Conservation (phyloP, 2,329 filamentous ascomycete genomes). For the Trichoderma brevicompactum region DNA sequence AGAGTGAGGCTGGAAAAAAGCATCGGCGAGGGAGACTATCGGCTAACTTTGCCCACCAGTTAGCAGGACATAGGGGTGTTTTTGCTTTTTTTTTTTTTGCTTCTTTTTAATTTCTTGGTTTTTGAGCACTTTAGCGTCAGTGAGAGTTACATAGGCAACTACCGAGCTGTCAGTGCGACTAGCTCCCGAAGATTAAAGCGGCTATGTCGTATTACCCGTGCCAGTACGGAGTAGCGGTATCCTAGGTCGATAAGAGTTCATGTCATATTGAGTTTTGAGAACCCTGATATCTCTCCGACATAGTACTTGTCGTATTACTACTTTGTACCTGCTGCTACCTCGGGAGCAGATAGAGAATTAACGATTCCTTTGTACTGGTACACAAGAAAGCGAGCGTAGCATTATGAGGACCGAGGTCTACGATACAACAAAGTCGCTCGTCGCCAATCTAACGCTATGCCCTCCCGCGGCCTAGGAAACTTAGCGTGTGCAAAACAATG, state of each 20-base stretch:
- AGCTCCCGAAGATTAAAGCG: not conserved
- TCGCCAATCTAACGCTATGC: constrained; percentile 16
- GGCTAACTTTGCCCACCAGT: not conserved
- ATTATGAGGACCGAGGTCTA: not conserved
- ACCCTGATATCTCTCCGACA: no score
- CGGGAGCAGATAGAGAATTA: no score
- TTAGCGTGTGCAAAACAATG: not conserved
- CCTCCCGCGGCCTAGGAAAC: not conserved
- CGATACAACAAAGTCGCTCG: not conserved
- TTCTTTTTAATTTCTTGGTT: not conserved
- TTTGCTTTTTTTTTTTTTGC: not conserved
- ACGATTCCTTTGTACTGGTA: not conserved
- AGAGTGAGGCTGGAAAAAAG: constrained; percentile 9
- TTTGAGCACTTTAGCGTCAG: not conserved
- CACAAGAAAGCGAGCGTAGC: not conserved
- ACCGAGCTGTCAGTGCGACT: not conserved
- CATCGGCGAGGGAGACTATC: not conserved
- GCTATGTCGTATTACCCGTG: not conserved
- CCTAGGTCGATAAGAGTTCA: no score
- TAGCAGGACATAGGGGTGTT: not conserved
- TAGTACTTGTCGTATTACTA: no score
- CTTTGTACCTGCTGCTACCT: no score
- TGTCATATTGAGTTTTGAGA: no score
- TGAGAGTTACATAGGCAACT: not conserved
- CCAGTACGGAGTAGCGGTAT: no score